Conservation (phyloP, 116 monocot genomes). For the Posidonia oceanica region DNA sequence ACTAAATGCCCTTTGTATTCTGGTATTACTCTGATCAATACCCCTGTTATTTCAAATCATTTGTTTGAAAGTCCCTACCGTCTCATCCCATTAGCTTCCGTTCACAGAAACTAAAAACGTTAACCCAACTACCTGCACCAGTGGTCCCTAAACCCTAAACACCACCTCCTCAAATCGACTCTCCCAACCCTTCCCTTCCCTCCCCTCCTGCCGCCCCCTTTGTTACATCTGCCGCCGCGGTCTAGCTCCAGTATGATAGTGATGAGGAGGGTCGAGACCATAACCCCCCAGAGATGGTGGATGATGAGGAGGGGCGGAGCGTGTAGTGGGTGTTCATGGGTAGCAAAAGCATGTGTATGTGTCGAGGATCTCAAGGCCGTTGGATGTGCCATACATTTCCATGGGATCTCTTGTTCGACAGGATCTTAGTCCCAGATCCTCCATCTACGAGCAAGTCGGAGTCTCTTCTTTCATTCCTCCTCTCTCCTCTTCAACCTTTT, state of each 20-base stretch:
- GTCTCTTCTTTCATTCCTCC: background rate
- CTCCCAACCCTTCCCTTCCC: background rate
- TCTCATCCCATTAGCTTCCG: too few species aligned
- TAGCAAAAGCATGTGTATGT: constrained; percentile 71
- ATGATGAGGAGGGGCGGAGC: constrained; percentile 21
- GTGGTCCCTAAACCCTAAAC: too few species aligned
- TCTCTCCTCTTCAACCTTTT: background rate
- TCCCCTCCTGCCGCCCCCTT: background rate
- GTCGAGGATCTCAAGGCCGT: constrained; percentile 47
- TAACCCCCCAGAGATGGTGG: background rate
- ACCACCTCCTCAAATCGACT: background rate
- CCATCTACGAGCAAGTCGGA: constrained; percentile 63
- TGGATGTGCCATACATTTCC: constrained; percentile 68
- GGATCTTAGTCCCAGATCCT: constrained; percentile 61
- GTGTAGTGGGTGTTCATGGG: constrained; percentile 83
- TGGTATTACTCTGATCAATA: too few species aligned
- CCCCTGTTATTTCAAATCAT: too few species aligned
- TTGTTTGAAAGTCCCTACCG: too few species aligned
- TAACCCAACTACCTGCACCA: too few species aligned
- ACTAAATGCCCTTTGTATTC: too few species aligned
- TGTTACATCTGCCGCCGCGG: constrained; percentile 18
- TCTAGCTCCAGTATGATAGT: constrained; percentile 11
- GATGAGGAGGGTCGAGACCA: background rate
- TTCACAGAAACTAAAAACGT: too few species aligned
- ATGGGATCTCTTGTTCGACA: constrained; percentile 80